These are phyloP conservation scores for Plectosphaerella cucumerina DNA, from an alignment of 2,329 filamentous ascomycete genomes.

Conservation along the genomic window DNA sequence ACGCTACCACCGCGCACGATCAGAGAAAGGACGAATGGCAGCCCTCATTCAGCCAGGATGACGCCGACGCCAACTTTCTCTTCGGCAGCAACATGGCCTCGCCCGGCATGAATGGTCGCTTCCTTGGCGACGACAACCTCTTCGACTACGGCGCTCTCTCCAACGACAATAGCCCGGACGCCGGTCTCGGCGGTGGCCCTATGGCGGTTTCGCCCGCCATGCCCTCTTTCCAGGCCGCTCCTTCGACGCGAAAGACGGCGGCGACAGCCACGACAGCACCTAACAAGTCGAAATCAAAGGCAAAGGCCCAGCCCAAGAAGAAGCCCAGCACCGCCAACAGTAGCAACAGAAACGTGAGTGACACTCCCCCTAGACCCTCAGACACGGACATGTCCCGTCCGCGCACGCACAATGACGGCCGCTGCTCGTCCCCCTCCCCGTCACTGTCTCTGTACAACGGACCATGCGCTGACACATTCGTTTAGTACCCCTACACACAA, in stretches of 20 bases:
- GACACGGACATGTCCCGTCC: not conserved
- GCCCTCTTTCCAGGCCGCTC: slow-evolving; percentile 29
- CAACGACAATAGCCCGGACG: slow-evolving; percentile 41
- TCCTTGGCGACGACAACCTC: slow-evolving; percentile 39
- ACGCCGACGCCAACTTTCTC: slow-evolving; percentile 30
- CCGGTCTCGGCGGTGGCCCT: slow-evolving; percentile 14
- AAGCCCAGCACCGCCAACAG: no score
- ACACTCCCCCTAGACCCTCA: no score
- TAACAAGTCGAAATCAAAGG: no score
- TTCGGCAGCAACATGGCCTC: slow-evolving; percentile 23
- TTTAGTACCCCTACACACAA: slow-evolving; percentile 49
- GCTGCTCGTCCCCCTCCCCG: not conserved
- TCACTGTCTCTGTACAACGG: not conserved
- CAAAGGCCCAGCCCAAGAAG: no score
- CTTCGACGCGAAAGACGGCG: no score
- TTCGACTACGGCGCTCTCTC: slow-evolving; percentile 47
- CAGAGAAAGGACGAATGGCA: slow-evolving; percentile 38
- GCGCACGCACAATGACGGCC: no score
- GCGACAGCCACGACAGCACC: no score
- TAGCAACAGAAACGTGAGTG: slow-evolving; percentile 1
- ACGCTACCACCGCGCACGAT: slow-evolving; percentile 24
- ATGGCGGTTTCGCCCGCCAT: slow-evolving; percentile 40
- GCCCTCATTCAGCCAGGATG: slow-evolving; percentile 6
- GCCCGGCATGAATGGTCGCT: slow-evolving; percentile 27
- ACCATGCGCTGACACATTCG: slow-evolving; percentile 19